Evolutionary conservation across 306 rosid genomes (phyloP).

Genomic region (Neltuma alba): DNA sequence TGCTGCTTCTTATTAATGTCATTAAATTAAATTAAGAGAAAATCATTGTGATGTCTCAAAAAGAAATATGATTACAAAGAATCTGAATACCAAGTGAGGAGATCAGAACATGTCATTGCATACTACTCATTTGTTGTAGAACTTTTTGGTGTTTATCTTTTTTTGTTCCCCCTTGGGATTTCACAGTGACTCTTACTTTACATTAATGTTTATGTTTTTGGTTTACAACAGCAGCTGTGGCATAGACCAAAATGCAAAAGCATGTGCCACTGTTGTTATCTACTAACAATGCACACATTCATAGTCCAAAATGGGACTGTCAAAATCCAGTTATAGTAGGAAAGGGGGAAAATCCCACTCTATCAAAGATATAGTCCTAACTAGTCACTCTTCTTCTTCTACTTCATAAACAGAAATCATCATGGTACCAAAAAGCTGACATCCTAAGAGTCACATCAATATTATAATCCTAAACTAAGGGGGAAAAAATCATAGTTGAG

Average conservation of each 20-base stretch:
- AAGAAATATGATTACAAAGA: no score
- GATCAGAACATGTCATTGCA: no score
- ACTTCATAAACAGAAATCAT: neutral
- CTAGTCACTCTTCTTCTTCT: constrained; percentile 6
- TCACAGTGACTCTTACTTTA: no score
- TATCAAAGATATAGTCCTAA: neutral
- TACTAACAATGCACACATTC: neutral
- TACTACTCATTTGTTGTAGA: no score
- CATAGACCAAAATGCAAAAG: neutral
- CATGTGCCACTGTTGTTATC: neutral
- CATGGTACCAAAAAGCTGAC: neutral
- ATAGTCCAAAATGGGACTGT: neutral
- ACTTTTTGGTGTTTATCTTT: no score
- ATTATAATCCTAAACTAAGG: constrained; percentile 5
- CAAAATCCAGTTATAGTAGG: neutral
- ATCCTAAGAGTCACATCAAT: constrained; percentile 31
- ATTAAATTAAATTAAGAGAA: no score
- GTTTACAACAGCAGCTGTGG: no score
- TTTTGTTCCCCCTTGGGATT: no score
- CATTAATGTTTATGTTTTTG: no score
- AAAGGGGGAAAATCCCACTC: neutral
- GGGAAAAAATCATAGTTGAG: neutral
- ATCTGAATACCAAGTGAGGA: no score
- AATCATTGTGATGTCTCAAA: no score
- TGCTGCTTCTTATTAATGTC: neutral